These are phyloP conservation scores for Lentithecium fluviatile DNA, from an alignment of 495 filamentous ascomycete genomes.

Conservation along the genomic window DNA sequence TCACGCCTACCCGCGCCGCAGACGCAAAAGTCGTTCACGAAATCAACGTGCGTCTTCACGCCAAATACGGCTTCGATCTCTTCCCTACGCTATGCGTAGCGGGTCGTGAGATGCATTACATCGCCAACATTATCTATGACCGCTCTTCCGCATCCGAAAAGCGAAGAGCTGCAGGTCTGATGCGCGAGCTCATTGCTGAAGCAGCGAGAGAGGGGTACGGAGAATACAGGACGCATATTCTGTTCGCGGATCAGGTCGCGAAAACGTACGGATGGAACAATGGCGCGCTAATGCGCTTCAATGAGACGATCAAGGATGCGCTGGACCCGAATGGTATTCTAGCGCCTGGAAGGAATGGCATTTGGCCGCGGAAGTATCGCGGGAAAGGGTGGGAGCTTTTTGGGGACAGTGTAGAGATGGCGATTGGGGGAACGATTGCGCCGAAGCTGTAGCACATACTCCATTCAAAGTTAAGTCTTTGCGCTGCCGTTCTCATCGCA, in stretches of 20 bases:
- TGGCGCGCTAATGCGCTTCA: conserved; percentile 40
- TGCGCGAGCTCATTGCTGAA: conserved; percentile 48
- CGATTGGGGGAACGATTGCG: conserved; percentile 24
- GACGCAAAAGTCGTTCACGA: conserved; percentile 51
- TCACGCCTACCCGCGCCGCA: conserved; percentile 51
- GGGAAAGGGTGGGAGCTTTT: conserved; percentile 45
- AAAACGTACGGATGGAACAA: not conserved
- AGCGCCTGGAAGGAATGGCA: conserved; percentile 55
- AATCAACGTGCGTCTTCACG: conserved; percentile 44
- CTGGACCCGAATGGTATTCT: conserved; percentile 61
- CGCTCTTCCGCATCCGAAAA: conserved; percentile 44
- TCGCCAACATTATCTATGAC: conserved; percentile 58
- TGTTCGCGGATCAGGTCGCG: conserved; percentile 58
- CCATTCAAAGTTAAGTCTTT: too few species aligned
- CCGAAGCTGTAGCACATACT: conserved; percentile 16
- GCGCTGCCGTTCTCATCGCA: too few species aligned
- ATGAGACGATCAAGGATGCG: conserved; percentile 56
- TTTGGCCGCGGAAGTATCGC: conserved; percentile 56
- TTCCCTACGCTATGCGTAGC: conserved; percentile 54
- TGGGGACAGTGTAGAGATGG: conserved; percentile 17
- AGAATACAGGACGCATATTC: conserved; percentile 59
- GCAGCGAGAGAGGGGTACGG: conserved; percentile 54
- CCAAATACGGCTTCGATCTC: conserved; percentile 52
- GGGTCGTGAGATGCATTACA: conserved; percentile 59
- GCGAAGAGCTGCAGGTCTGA: conserved; percentile 45